phyloP scores from a whole-genome alignment of 129 eudicot genomes.

The Saposhnikovia divaricata region DNA sequence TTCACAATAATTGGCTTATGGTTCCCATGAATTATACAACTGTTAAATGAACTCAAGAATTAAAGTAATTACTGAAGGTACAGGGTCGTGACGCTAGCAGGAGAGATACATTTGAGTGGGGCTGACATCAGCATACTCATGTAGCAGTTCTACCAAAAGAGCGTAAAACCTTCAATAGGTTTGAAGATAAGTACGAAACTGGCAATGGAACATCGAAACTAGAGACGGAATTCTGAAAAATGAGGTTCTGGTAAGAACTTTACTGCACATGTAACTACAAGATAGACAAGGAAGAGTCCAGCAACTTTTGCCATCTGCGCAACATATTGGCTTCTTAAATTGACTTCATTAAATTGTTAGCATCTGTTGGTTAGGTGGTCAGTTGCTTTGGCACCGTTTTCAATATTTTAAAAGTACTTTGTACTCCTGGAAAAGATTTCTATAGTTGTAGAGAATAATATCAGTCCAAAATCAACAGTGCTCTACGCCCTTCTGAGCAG shows the following conservation, averaged over 20 bases:
- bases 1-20: neutral
- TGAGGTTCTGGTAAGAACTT: neutral
- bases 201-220: neutral
- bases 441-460: neutral
- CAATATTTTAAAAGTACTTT: neutral
- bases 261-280: neutral
- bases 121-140: neutral
- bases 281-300: neutral
- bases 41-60: neutral
- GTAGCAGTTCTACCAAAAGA: neutral
- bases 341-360: neutral
- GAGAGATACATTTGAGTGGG: neutral
- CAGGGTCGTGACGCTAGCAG: neutral
- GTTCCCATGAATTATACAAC: neutral
- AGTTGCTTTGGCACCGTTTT: neutral
- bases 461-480: neutral
- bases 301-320: neutral
- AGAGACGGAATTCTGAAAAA: neutral
- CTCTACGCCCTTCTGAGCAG: neutral
- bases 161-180: neutral
- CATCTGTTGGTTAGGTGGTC: neutral
- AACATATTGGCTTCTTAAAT: neutral
- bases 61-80: neutral
- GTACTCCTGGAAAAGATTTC: neutral
- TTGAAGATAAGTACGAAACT: neutral